Conservation (phyloP, 2,329 filamentous ascomycete genomes). For the Xylariaceae sp. region DNA sequence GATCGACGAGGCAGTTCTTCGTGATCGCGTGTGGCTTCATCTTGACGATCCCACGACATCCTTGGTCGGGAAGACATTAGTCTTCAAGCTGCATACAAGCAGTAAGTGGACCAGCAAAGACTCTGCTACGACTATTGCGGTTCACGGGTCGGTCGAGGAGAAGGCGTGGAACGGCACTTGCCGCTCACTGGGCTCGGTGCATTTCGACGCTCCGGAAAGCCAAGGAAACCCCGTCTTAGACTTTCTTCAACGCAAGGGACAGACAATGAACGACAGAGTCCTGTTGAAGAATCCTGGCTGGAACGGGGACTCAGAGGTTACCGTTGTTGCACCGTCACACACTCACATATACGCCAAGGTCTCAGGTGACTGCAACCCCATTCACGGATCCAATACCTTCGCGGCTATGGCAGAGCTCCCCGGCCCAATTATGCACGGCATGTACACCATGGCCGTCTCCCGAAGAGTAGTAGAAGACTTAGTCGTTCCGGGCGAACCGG, state of each 20-base stretch:
- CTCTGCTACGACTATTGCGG: conserved; percentile 1
- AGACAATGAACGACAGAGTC: conserved; percentile 61
- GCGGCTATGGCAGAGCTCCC: conserved; percentile 91
- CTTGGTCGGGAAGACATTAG: conserved; percentile 7
- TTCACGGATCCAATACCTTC: conserved; percentile 95
- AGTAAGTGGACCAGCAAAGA: not conserved
- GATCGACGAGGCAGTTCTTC: conserved; percentile 11
- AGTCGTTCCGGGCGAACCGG: conserved; percentile 97
- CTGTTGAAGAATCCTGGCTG: conserved; percentile 98
- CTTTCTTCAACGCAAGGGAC: conserved; percentile 12
- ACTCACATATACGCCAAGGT: conserved; percentile 98
- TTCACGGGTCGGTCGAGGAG: conserved; percentile 9
- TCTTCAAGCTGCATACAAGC: conserved; percentile 6
- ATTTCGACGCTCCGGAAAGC: conserved; percentile 4
- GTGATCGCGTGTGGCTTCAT: conserved; percentile 10
- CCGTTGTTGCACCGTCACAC: conserved; percentile 86
- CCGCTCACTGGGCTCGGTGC: conserved; percentile 3
- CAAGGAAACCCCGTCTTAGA: conserved; percentile 14
- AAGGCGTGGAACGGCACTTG: conserved; percentile 10
- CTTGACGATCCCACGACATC: conserved; percentile 3
- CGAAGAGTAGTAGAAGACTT: conserved; percentile 94
- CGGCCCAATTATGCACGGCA: conserved; percentile 96
- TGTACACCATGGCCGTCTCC: conserved; percentile 97
- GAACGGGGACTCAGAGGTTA: conserved; percentile 82
- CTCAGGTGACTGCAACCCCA: conserved; percentile 97